Conservation (phyloP, 306 rosid species). For the Argentina anserina region DNA sequence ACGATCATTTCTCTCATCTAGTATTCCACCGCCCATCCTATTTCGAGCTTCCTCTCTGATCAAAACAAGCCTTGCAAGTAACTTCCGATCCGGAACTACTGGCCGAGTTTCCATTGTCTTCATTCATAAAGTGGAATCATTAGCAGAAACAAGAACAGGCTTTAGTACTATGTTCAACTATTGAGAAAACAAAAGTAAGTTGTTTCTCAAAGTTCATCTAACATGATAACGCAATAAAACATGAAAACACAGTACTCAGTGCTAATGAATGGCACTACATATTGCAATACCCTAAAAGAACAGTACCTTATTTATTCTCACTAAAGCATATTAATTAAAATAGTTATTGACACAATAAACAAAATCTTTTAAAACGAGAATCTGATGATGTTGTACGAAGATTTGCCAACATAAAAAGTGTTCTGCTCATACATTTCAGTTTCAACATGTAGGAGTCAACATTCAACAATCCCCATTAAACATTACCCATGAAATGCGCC, state of each 20-base stretch:
- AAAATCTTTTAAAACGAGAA: not conserved
- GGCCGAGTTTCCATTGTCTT: conserved; percentile 97
- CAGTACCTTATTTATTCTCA: not conserved
- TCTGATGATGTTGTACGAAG: not conserved
- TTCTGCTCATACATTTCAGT: not conserved
- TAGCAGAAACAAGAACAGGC: not conserved
- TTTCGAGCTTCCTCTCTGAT: conserved; percentile 95
- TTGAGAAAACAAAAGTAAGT: not conserved
- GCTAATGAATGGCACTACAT: not conserved
- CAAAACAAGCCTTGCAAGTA: conserved; percentile 96
- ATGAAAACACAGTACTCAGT: not conserved
- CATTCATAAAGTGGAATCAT: conserved; percentile 13
- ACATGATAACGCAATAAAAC: not conserved
- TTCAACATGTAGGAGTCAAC: not conserved
- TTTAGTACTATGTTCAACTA: not conserved
- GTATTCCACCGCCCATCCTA: conserved; percentile 97
- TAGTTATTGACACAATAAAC: not conserved
- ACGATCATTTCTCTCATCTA: conserved; percentile 88
- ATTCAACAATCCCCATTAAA: not conserved
- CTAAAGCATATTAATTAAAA: not conserved
- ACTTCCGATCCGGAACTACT: conserved; percentile 76
- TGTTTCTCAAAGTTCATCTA: not conserved
- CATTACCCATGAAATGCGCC: not conserved
- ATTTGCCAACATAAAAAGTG: not conserved
- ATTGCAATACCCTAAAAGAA: not conserved